These are phyloP conservation scores for Silene uniflora DNA, from an alignment of 148 eudicot genomes.

Conservation along the genomic window DNA sequence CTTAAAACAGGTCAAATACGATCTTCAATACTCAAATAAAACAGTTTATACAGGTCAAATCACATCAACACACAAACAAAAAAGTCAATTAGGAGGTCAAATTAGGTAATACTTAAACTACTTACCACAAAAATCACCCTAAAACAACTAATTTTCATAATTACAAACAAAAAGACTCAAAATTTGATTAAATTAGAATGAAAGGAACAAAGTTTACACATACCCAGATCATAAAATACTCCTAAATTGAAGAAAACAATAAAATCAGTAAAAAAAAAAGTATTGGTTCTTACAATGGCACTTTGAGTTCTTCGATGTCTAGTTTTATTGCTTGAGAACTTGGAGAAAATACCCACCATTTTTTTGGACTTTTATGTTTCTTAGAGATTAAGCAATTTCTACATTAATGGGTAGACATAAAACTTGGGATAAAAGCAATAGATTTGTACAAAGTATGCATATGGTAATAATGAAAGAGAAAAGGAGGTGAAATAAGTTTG, in stretches of 20 bases:
- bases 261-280: background rate
- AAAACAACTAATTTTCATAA: constrained; percentile 3
- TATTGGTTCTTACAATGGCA: constrained; percentile 34
- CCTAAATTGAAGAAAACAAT: background rate
- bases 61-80: constrained; percentile 13
- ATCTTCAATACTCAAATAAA: constrained; percentile 22
- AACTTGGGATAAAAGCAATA: background rate
- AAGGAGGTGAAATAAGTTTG: background rate
- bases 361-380: background rate
- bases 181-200: constrained; percentile 1
- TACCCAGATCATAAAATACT: constrained; percentile 14
- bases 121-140: constrained; percentile 18
- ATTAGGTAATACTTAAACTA: constrained; percentile 15
- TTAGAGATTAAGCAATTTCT: constrained; percentile 11
- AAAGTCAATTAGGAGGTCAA: background rate
- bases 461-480: background rate
- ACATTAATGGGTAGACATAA: constrained; percentile 12
- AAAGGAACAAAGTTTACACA: constrained; percentile 12
- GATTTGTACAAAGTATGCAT: background rate
- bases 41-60: constrained; percentile 8
- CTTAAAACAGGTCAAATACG: background rate
- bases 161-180: constrained; percentile 1
- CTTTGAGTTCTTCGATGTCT: constrained; percentile 39
- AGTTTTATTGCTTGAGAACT: constrained; percentile 32
- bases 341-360: constrained; percentile 55